Evolutionary conservation across 305 asterid species (phyloP), one percentile per base, ranked within the genome.

Genomic region (Fraxinus floribunda): DNA sequence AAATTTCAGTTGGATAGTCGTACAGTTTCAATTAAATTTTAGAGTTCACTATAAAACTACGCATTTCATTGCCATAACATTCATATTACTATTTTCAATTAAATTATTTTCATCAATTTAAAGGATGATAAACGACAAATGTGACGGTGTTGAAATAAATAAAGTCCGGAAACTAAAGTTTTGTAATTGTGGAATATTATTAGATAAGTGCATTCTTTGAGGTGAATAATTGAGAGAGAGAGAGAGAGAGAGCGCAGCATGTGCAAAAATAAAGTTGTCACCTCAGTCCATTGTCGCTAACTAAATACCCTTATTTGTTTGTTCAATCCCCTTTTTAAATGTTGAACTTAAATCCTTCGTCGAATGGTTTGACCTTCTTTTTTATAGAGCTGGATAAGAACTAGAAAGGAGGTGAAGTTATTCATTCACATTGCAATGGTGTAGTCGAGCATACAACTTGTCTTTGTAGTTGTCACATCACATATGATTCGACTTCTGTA

Each of bases 241-340:
- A 41, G 8, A 35, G 39, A 34, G 36, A 34, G 36, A 4, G 36
- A 34, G 35, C 4, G 46, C 46, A 39, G 75, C 66, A 24, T 76
- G 75, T 71, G 82, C 82, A 75, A 38, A 77, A 70, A 75, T 85
- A 75, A 46, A 38, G 81, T 41, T 79, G 9, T 52, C 76, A 26
- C 75, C 62, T 81, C 30, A 8, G n/a, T 76, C 71, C 39, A 15
- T 75, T 75, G 88, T 77, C 86, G 44, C 60, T 20, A 60, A 76
- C 86, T 78, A 20, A 30, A 66, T 57, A 82, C 76, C 83, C 15
- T 41, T 41, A 24, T 62, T 62, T n/a, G 11, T 57, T 52, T 78
- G 62, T 79, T 83, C 15, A 9, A 41, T 1, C 49, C 13, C 49
- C 6, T 35, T 41, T 41, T 9, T 2, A 41, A 41, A 1, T 78